Base-by-base conservation (phyloP, 2,329 filamentous ascomycete genomes). In the Trichophyton rubrum region DNA sequence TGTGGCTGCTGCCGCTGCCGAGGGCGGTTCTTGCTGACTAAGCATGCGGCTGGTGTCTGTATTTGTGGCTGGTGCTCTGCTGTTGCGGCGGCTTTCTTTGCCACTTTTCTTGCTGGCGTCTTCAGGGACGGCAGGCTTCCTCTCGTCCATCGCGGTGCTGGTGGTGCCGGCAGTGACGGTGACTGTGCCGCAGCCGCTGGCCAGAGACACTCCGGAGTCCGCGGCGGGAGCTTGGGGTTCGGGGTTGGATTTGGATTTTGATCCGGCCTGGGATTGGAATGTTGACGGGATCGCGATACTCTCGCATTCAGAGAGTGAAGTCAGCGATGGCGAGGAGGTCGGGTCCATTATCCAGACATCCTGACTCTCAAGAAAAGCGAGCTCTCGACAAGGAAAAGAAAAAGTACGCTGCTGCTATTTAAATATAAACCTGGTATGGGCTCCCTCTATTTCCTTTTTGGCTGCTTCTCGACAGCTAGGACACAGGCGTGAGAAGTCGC, bases 261-360 rank as follows among this genome's bases (percentile, higher is more conserved):
- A 49, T 49, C 13, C 11, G 49, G 38, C 51, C 8, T 53, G 53
- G 4, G 51, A 57, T 27, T 11, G 58, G 38, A 61, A 64, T 22
- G 58, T 55, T 13, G 62, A 56, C n/a, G 62, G 61, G 8, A 59
- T 62, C 11, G 59, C 56, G 47, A 62, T 43, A 58, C 59, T 64
- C 57, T 64, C 62, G 45, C 61, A 64, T 30, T 61, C 58, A 61
- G 58, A 56, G 45, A 60, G 38, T 55, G 49, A 56, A 40, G 62
- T 61, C 33, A 55, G 57, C 8, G 59, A 47, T 17, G 60, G 58
- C 58, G 49, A 61, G 47, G 49, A 59, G n/a, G 51, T 9, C 51
- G 33, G 24, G 33, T 56, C 53, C 53, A 56, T 56, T 49, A 56
- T 56, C 20, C 53, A 30, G 30, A 56, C 53, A 56, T 56, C 35